These are phyloP conservation scores for Cyclotella cryptica DNA, from an alignment of 108 stramenopile species.

Conservation along the genomic window DNA sequence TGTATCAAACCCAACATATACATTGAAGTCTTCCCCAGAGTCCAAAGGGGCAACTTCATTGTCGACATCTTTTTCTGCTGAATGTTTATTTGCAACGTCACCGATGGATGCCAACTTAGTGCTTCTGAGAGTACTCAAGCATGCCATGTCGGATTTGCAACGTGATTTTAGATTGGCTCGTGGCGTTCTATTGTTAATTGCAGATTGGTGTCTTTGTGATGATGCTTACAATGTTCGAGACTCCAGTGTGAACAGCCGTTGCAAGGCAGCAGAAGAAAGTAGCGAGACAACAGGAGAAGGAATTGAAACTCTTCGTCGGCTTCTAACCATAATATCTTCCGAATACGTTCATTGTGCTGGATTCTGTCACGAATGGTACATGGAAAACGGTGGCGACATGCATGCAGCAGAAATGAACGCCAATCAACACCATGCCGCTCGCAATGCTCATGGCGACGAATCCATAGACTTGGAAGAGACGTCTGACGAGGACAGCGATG, in stretches of 20 bases:
- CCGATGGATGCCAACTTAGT: conserved; percentile 22
- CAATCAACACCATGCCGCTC: background rate
- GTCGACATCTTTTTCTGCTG: background rate
- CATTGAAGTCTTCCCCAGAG: background rate
- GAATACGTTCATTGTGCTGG: conserved; percentile 57
- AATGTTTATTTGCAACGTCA: conserved; percentile 19
- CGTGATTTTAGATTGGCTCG: conserved; percentile 54
- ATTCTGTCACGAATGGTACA: conserved; percentile 42
- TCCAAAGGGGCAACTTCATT: background rate
- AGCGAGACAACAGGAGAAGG: conserved; percentile 10
- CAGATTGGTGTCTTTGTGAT: conserved; percentile 41
- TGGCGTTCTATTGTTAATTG: conserved; percentile 37
- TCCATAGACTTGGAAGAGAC: conserved; percentile 5
- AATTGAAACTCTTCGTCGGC: conserved; percentile 37
- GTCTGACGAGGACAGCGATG: conserved; percentile 22
- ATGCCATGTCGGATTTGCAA: conserved; percentile 61
- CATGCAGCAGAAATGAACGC: conserved; percentile 2
- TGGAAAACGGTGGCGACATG: conserved; percentile 11
- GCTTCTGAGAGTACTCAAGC: conserved; percentile 56
- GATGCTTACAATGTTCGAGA: background rate
- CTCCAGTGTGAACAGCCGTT: too few relatives aligned
- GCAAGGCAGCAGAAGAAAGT: too few relatives aligned
- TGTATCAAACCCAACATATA: conserved; percentile 9
- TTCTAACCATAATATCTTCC: conserved; percentile 44
- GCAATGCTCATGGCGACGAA: background rate